These are phyloP conservation scores for Pezicula radicicola DNA, from an alignment of 2,329 filamentous ascomycete species.

Conservation along the genomic window DNA sequence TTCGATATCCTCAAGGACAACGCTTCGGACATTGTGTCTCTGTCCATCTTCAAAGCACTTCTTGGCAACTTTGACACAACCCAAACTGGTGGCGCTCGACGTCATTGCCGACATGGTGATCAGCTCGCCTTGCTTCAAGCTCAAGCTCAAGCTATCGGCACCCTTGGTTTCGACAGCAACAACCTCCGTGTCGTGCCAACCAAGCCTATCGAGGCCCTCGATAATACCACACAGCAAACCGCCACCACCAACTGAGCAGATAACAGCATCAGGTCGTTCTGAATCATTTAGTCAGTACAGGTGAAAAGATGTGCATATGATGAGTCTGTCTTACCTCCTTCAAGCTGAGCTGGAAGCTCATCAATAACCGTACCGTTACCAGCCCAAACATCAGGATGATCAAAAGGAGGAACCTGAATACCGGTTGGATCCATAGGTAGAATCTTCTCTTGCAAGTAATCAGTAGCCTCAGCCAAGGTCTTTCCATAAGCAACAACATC, in stretches of 20 bases:
- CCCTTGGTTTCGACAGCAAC: slow-evolving; percentile 75
- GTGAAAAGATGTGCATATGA: no score
- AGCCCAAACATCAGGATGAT: slow-evolving; percentile 65
- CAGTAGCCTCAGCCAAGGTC: slow-evolving; percentile 68
- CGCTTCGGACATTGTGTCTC: slow-evolving; percentile 10
- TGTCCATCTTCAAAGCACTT: slow-evolving; percentile 63
- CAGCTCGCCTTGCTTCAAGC: slow-evolving; percentile 52
- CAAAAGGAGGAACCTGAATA: slow-evolving; percentile 69
- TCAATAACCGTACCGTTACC: slow-evolving; percentile 59
- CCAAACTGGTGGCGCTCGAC: slow-evolving; percentile 70
- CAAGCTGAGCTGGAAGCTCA: slow-evolving; percentile 13
- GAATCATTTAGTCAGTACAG: neutral
- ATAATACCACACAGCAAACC: slow-evolving; percentile 76
- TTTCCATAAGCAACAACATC: slow-evolving; percentile 67
- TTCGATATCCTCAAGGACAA: slow-evolving; percentile 64
- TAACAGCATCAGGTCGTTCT: slow-evolving; percentile 38
- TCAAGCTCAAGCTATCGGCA: slow-evolving; percentile 66
- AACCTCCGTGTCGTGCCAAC: slow-evolving; percentile 37
- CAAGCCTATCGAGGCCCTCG: slow-evolving; percentile 43
- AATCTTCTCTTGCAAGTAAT: slow-evolving; percentile 57
- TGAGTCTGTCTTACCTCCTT: no score
- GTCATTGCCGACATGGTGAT: slow-evolving; percentile 70
- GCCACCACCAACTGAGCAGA: slow-evolving; percentile 79
- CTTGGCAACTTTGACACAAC: slow-evolving; percentile 64
- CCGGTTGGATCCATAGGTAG: slow-evolving; percentile 44